These are phyloP conservation scores for Fistulinella cinereoalba DNA, from an alignment of 1,284 basidiomycete genomes.

Conservation along the genomic window DNA sequence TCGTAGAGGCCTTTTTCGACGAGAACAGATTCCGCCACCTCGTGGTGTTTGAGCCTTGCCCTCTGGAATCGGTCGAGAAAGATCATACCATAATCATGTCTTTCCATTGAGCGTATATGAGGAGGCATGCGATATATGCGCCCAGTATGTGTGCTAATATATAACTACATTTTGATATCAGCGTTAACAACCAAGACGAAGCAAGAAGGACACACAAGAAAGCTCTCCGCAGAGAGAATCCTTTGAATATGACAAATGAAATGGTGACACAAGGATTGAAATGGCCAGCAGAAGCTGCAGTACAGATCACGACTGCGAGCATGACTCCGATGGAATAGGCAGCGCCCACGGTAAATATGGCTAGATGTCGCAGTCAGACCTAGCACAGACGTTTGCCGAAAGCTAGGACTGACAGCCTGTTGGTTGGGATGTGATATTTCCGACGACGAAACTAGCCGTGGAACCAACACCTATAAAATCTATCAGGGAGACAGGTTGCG, in stretches of 20 bases:
- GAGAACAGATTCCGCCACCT: constrained; percentile 44
- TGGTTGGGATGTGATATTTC: constrained; percentile 43
- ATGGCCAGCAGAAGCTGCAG: constrained; percentile 59
- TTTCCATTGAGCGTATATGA: constrained; percentile 63
- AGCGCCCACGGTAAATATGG: constrained; percentile 58
- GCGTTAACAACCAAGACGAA: background rate
- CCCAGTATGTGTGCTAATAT: constrained; percentile 63
- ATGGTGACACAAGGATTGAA: constrained; percentile 64
- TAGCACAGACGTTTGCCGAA: background rate
- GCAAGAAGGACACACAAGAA: constrained; percentile 39
- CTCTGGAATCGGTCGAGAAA: background rate
- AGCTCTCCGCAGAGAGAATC: constrained; percentile 56
- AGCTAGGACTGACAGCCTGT: constrained; percentile 49
- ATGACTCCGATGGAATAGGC: constrained; percentile 63
- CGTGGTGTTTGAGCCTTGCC: background rate
- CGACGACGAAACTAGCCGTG: constrained; percentile 53
- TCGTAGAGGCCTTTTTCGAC: constrained; percentile 40
- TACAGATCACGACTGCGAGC: constrained; percentile 54
- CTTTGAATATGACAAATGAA: constrained; percentile 48
- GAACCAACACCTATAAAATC: constrained; percentile 52
- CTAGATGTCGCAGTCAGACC: constrained; percentile 34
- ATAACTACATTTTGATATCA: constrained; percentile 42
- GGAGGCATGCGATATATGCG: constrained; percentile 55
- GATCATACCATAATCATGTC: constrained; percentile 42
- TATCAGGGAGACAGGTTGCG: background rate